Percentiles rank a stretch among this genome's conserved stretches.
Conservation (phyloP, 1,284 basidiomycete species). For the Meripilus lineatus region DNA sequence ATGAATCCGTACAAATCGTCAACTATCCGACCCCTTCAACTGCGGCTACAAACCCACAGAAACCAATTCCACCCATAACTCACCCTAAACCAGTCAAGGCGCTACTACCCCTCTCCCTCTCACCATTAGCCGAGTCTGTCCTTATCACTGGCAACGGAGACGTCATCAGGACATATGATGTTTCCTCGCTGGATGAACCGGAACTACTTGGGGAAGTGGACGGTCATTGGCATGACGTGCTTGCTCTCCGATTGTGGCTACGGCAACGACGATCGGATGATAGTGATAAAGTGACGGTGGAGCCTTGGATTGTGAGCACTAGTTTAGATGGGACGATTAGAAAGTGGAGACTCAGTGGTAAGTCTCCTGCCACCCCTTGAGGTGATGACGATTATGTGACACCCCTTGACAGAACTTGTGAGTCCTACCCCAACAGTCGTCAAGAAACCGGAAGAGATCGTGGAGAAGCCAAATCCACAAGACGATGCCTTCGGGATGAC, state of each 20-base stretch:
- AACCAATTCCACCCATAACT: conserved; percentile 46
- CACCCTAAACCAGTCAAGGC: conserved; percentile 70
- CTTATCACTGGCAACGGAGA: conserved; percentile 82
- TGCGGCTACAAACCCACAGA: conserved; percentile 13
- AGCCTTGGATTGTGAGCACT: conserved; percentile 77
- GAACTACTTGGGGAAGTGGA: conserved; percentile 68
- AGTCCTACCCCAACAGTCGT: conserved; percentile 36
- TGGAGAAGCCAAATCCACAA: conserved; percentile 16
- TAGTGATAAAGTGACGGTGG: conserved; percentile 37
- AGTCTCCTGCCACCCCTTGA: conserved; percentile 16
- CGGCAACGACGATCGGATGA: conserved; percentile 40
- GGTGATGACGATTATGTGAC: conserved; percentile 2
- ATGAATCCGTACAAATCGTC: conserved; percentile 73
- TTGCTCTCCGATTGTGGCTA: conserved; percentile 68
- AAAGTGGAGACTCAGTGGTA: conserved; percentile 75
- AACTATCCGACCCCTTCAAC: conserved; percentile 25
- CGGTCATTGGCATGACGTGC: conserved; percentile 87
- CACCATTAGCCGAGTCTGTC: conserved; percentile 60
- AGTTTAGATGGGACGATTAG: conserved; percentile 84
- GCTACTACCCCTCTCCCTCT: conserved; percentile 62
- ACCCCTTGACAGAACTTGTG: conserved; percentile 41
- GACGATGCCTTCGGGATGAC: conserved; percentile 40
- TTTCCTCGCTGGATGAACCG: conserved; percentile 57
- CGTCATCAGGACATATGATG: conserved; percentile 68
- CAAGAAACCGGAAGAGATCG: conserved; percentile 17